Conservation (phyloP, 2,329 filamentous ascomycete genomes). For the Erysiphe pulchra region DNA sequence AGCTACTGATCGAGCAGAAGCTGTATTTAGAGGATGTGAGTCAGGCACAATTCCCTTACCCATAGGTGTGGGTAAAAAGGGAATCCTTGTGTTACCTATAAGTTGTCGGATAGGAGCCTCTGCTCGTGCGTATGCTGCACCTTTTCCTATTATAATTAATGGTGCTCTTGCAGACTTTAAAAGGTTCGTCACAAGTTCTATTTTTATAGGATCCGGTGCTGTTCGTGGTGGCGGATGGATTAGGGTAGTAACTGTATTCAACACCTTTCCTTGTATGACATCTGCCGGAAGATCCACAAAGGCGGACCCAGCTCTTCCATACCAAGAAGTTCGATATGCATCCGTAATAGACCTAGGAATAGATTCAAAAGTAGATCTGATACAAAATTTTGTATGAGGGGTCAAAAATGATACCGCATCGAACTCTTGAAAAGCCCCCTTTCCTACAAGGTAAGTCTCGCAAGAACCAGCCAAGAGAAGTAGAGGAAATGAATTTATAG, state of each 20-base stretch:
- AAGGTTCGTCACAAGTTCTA: constrained; percentile 18
- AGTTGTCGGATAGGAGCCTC: constrained; percentile 20
- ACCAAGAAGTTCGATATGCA: constrained; percentile 26
- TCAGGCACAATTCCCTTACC: constrained; percentile 30
- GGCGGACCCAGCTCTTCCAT: constrained; percentile 24
- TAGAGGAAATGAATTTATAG: constrained; percentile 27
- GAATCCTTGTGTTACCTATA: constrained; percentile 21
- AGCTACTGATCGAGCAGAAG: constrained; percentile 26
- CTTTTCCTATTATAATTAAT: constrained; percentile 27
- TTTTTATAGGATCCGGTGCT: constrained; percentile 19
- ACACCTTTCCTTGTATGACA: constrained; percentile 21
- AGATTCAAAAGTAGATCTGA: constrained; percentile 19
- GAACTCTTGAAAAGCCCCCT: constrained; percentile 30
- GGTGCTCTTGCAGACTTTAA: constrained; percentile 23
- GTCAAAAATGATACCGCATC: constrained; percentile 26
- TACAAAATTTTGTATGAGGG: constrained; percentile 25
- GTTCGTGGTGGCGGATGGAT: constrained; percentile 17
- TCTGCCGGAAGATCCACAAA: constrained; percentile 31
- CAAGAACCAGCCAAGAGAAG: constrained; percentile 26
- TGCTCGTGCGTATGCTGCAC: constrained; percentile 25
- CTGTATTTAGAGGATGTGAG: constrained; percentile 24
- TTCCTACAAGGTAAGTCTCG: constrained; percentile 23
- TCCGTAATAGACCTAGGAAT: constrained; percentile 21
- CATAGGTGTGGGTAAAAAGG: constrained; percentile 32
- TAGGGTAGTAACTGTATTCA: constrained; percentile 9